These are phyloP conservation scores for Agrocybe pediades DNA, from an alignment of 768 basidiomycete species.

Conservation along the genomic window DNA sequence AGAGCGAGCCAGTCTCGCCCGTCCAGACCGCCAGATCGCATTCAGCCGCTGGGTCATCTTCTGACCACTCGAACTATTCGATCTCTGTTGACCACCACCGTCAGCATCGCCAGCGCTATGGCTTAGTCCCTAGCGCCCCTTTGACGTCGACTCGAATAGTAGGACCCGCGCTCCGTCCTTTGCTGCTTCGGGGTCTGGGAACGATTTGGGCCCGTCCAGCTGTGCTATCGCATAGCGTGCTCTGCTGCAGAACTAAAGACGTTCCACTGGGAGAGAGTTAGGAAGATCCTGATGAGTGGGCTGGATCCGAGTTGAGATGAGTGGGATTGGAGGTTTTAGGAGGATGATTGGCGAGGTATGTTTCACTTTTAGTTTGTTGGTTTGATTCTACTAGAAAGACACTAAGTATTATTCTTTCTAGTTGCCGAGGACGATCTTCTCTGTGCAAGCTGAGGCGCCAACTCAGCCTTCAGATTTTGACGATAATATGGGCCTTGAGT, in stretches of 20 bases:
- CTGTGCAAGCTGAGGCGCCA: slow-evolving; percentile 86
- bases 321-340: slow-evolving; percentile 77
- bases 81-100: slow-evolving; percentile 33
- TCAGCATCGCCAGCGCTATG: slow-evolving; percentile 19
- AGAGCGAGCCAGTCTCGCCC: slow-evolving; percentile 19
- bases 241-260: slow-evolving; percentile 72
- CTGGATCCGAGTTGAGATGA: slow-evolving; percentile 91
- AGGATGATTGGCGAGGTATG: slow-evolving; percentile 72
- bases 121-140: too few species aligned
- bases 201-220: slow-evolving; percentile 49
- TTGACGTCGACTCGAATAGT: too few species aligned
- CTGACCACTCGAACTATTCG: not conserved
- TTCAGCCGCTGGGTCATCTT: not conserved
- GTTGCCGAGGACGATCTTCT: slow-evolving; percentile 75
- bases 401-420: slow-evolving; percentile 24
- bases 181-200: not conserved
- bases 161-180: not conserved
- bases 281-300: slow-evolving; percentile 90
- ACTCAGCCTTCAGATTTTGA: slow-evolving; percentile 79
- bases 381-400: not conserved
- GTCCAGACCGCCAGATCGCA: not conserved
- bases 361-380: slow-evolving; percentile 11
- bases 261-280: slow-evolving; percentile 95
- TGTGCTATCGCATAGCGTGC: slow-evolving; percentile 77
- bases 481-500: slow-evolving; percentile 77